These are phyloP conservation scores for Rhynchospora breviuscula DNA, from an alignment of 176 grass and related monocot genomes.

Conservation along the genomic window DNA sequence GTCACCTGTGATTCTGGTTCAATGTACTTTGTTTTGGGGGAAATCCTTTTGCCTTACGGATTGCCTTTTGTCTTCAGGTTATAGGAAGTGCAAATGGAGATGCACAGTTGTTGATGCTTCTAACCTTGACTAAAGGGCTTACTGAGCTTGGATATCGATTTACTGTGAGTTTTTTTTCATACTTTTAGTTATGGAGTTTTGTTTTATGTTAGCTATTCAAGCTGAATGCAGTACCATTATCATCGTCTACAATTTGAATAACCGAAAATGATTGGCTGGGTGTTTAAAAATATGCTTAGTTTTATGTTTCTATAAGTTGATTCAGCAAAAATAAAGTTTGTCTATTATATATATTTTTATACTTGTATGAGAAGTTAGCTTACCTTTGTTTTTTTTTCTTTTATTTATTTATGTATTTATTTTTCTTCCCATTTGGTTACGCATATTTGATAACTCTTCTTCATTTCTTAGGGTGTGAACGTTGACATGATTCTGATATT, in stretches of 20 bases:
- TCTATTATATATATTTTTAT: background rate
- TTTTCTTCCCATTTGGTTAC: background rate
- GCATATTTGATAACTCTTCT: background rate
- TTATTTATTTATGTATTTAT: constrained; percentile 4
- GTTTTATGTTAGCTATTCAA: background rate
- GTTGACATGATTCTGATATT: constrained; percentile 5
- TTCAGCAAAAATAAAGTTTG: constrained; percentile 1
- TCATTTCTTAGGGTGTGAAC: background rate
- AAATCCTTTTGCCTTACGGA: background rate
- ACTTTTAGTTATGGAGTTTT: background rate
- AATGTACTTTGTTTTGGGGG: constrained; percentile 27
- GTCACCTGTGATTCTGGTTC: background rate
- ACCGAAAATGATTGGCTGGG: background rate
- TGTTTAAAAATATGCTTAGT: background rate
- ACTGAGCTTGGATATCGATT: constrained; percentile 59
- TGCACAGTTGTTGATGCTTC: constrained; percentile 66
- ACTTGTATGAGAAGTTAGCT: background rate
- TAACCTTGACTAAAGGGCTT: constrained; percentile 62
- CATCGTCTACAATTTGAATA: background rate
- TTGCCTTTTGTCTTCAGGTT: constrained; percentile 48
- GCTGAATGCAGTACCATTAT: background rate
- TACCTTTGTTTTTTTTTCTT: constrained; percentile 12
- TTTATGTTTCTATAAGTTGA: background rate
- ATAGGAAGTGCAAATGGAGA: constrained; percentile 48
- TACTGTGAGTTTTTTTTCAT: constrained; percentile 40